Evolutionary conservation across 2,329 filamentous ascomycete species (phyloP), one percentile per base, ranked within the genome.

Genomic region (Pseudogymnoascus verrucosus): DNA sequence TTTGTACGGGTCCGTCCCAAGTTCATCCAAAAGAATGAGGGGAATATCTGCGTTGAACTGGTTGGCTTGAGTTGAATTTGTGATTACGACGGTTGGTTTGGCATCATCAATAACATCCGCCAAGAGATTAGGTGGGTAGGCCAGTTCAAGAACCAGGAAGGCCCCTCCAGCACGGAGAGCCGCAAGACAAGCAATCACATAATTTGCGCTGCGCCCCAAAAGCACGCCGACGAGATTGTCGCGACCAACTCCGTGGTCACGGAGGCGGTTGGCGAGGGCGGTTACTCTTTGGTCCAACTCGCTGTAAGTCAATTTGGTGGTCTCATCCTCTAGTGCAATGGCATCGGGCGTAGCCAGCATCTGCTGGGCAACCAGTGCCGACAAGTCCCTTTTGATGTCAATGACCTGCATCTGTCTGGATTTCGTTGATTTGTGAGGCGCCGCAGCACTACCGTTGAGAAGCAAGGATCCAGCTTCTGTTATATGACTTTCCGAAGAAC

Each of bases 81-180:
- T 92, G 68, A 93, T 79, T 3, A 93, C 80, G 21, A 91, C 88
- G 7, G 80, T 82, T 2, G 90, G 90, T 28, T 81, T 82, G 10
- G 89, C 88, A 78, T 93, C 90, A 31, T 89, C 86, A 61, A 93
- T 82, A 61, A 93, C 89, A 74, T 92, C 89, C 61, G 88, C 83
- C 66, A 93, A 78, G 60, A 93, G 78, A 63, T 85, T 86, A 0
- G 88, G 84, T 12, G 90, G 90, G 67, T 93, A 93, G 2, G 90
- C 90, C 60, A 91, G 79, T 75, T 93, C 90, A 2, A 93, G 83
- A 1, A 93, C 89, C 4, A 93, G 79, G 71, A 92, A 93, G 1
- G 90, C 90, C 62, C 90, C 90, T 61, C 89, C 90, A 1, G 90
- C 89, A 65, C 88, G 85, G 40, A 93, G 82, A n/a, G 88, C 85